phyloP scores from a whole-genome alignment of 2,329 filamentous ascomycete species.

The Pyricularia sp. region DNA sequence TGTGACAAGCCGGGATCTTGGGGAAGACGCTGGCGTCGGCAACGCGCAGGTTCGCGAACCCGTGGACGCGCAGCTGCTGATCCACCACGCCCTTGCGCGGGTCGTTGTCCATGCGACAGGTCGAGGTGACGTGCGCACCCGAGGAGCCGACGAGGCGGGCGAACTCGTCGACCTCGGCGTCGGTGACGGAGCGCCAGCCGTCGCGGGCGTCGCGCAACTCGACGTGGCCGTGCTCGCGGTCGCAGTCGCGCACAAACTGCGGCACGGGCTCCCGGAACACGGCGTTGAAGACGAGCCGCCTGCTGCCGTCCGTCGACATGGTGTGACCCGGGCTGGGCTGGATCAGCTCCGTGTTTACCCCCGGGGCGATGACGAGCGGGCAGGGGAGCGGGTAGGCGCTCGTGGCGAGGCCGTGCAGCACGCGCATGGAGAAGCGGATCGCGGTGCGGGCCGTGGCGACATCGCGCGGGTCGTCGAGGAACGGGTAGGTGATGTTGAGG shows the following conservation, averaged over 20 bases:
- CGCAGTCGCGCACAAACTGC: neutral
- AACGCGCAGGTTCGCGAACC: conserved; percentile 12
- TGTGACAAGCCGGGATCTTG: conserved; percentile 13
- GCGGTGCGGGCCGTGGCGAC: conserved; percentile 15
- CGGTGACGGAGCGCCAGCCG: conserved; percentile 16
- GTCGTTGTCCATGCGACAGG: conserved; percentile 25
- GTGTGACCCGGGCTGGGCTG: neutral
- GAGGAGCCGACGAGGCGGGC: conserved; percentile 11
- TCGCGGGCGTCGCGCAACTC: conserved; percentile 7
- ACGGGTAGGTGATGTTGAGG: conserved; percentile 21
- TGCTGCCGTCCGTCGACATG: neutral
- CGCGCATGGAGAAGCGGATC: conserved; percentile 20
- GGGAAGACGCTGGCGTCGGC: conserved; percentile 15
- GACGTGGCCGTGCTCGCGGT: neutral
- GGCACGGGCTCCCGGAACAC: neutral
- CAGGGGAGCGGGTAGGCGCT: conserved; percentile 17
- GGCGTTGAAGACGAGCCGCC: neutral
- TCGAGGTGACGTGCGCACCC: conserved; percentile 27
- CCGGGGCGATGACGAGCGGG: conserved; percentile 16
- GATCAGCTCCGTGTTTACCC: conserved; percentile 12
- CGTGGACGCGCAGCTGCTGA: conserved; percentile 9
- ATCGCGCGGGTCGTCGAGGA: conserved; percentile 20
- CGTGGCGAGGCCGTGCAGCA: conserved; percentile 18
- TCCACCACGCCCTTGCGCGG: conserved; percentile 18
- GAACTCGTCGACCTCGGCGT: conserved; percentile 21